Percentiles rank a stretch among this genome's conserved stretches.
Evolutionary conservation across 2,329 filamentous ascomycete genomes (phyloP).

Genomic region (Tolypocladium endophyticum): DNA sequence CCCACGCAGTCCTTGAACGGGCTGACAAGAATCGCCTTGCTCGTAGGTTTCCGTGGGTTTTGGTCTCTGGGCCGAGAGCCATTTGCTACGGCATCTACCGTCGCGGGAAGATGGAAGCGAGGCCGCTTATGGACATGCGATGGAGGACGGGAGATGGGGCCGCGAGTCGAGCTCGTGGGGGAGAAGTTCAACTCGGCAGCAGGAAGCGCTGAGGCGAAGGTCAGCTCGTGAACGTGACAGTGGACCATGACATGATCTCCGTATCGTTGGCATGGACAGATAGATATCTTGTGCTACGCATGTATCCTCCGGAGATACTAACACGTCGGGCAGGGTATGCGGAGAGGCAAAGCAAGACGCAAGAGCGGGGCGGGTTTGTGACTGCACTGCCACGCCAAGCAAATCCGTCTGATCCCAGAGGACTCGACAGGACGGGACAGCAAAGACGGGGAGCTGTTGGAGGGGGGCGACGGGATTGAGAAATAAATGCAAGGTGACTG

Average conservation of each 20-base stretch:
- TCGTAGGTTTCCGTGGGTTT: conserved; percentile 3
- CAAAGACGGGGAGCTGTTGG: not conserved
- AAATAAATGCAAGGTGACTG: not conserved
- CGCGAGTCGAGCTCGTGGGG: conserved; percentile 4
- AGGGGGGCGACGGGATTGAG: not conserved
- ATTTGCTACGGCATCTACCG: conserved; percentile 1
- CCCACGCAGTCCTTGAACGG: conserved; percentile 22
- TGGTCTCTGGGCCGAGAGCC: conserved; percentile 3
- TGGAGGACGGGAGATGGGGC: not conserved
- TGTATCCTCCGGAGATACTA: not conserved
- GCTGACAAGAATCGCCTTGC: conserved; percentile 11
- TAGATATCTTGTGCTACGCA: not conserved
- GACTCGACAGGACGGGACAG: not conserved
- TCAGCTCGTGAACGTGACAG: conserved; percentile 16
- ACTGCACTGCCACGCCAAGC: not conserved
- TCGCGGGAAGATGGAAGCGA: conserved; percentile 7
- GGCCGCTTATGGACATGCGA: conserved; percentile 6
- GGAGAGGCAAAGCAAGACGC: not conserved
- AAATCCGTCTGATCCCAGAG: not conserved
- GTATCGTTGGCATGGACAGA: not conserved
- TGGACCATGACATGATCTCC: conserved; percentile 13
- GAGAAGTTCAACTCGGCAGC: conserved; percentile 9
- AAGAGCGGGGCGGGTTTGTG: not conserved
- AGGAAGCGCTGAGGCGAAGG: conserved; percentile 14
- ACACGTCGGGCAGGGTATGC: not conserved